Base-by-base conservation (phyloP, 805 yeast genomes). In the Kluyveromyces lactis region DNA sequence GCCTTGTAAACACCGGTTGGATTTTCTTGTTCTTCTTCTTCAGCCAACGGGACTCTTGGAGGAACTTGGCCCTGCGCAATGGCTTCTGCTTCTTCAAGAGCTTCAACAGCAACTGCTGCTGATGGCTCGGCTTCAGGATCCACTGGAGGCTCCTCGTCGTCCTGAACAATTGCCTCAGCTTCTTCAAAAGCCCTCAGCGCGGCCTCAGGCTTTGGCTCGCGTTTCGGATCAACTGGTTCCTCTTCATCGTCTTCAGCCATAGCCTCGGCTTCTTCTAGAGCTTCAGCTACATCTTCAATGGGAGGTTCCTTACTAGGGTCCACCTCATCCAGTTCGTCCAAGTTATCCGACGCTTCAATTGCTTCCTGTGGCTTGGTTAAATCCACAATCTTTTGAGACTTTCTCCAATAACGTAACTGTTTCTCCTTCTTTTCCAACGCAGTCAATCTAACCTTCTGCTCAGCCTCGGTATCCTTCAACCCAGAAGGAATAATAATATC, bases 401-500 rank as follows among this genome's bases (percentile, higher is more conserved):
- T 42, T 42, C 48, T 45, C 39, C 51, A 42, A 33, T 50, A 44
- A 24, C 39, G 39, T 41, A 58, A 35, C 28, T 48, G 41, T 11
- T 40, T 39, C 45, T 57, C 62, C 40, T 49, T 52, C 28, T 31
- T 31, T 33, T 44, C 47, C 35, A 58, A 31, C 29, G 51, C 51
- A 15, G 36, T 40, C 31, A 59, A 39, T 13, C 43, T 23, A 26
- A 35, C 34, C 13, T 36, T 40, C 40, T 59, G 64, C 37, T 53
- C 53, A 24, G 31, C 40, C 46, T 58, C 62, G 38, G 49, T 56
- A 13, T 53, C 47, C 17, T 45, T 42, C 32, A 59, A 36, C 36
- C 51, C 50, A 10, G 44, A 21, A 2, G 64, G 64, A 37, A 59
- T 55, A 11, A 45, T 44, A 16, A 59, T 56, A 40, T 59, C 64